These are phyloP conservation scores for Quercus dentata DNA, from an alignment of 306 rosid species.

Conservation along the genomic window DNA sequence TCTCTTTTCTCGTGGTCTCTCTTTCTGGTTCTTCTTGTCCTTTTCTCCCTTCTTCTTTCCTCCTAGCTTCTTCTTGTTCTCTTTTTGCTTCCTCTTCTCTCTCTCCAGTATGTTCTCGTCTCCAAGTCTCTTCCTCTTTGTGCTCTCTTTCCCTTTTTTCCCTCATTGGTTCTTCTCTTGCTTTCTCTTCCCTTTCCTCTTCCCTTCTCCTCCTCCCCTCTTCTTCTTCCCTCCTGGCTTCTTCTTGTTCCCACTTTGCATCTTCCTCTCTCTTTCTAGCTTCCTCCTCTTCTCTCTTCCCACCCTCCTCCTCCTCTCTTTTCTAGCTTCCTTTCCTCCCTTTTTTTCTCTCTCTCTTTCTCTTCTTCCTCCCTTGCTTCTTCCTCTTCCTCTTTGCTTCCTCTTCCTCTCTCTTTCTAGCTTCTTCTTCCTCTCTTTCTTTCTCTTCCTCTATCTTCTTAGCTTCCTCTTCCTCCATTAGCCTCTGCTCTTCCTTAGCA, in stretches of 20 bases:
- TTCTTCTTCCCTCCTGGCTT: neutral
- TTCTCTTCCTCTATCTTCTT: constrained; percentile 25
- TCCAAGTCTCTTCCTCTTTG: too few species aligned
- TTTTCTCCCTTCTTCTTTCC: neutral
- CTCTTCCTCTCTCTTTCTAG: neutral
- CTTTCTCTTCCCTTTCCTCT: neutral
- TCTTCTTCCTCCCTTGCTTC: neutral
- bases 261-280: neutral
- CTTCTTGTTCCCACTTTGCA: neutral
- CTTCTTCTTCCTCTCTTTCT: constrained; percentile 9
- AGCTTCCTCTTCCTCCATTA: constrained; percentile 49
- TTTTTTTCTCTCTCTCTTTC: neutral
- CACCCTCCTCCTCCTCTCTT: neutral
- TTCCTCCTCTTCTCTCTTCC: neutral
- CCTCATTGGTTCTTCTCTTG: neutral
- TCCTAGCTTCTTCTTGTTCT: neutral
- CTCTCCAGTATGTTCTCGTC: neutral
- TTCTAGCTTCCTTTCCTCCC: neutral
- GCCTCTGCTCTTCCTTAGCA: constrained; percentile 74
- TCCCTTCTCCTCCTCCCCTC: neutral
- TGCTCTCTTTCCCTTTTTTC: neutral
- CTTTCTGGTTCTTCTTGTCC: neutral
- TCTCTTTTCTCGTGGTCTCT: neutral
- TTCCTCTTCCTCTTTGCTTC: neutral
- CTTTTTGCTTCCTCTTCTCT: neutral